Conservation (phyloP, 371 early-diverging fungal species). For the Mucor mucedo region DNA sequence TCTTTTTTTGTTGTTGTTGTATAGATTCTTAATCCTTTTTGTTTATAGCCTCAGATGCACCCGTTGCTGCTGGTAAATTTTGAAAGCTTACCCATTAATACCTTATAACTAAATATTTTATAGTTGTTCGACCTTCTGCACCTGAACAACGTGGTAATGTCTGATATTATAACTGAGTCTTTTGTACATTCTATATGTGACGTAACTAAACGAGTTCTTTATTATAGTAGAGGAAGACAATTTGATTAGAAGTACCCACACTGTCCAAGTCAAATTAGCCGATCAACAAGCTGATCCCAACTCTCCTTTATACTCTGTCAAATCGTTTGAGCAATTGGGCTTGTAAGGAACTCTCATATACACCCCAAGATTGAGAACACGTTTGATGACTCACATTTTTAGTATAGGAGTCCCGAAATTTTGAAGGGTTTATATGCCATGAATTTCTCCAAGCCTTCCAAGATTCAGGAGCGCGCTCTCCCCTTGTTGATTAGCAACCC, state of each 20-base stretch:
- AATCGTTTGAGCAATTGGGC: slow-evolving; percentile 79
- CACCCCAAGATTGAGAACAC: too few species aligned
- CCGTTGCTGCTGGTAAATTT: not conserved
- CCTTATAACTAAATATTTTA: too few species aligned
- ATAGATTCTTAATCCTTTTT: not conserved
- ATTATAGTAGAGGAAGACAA: slow-evolving; percentile 8
- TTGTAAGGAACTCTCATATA: slow-evolving; percentile 31
- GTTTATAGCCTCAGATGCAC: not conserved
- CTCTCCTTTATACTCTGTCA: slow-evolving; percentile 79
- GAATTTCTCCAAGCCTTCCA: slow-evolving; percentile 92
- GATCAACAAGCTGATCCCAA: slow-evolving; percentile 80
- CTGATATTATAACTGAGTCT: too few species aligned
- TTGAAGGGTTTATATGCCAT: slow-evolving; percentile 93
- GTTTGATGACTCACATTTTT: too few species aligned
- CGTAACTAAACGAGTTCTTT: too few species aligned
- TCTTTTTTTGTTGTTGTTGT: not conserved
- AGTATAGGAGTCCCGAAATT: slow-evolving; percentile 60
- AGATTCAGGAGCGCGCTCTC: slow-evolving; percentile 95
- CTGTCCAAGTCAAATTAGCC: slow-evolving; percentile 82
- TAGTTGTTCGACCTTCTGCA: not conserved
- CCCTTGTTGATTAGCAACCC: slow-evolving; percentile 84
- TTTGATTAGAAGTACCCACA: slow-evolving; percentile 64
- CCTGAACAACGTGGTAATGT: too few species aligned
- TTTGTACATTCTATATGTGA: too few species aligned
- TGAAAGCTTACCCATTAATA: too few species aligned